These are phyloP conservation scores for Fusarium cyanostomum DNA, from an alignment of 2,329 filamentous ascomycete genomes.

Conservation along the genomic window DNA sequence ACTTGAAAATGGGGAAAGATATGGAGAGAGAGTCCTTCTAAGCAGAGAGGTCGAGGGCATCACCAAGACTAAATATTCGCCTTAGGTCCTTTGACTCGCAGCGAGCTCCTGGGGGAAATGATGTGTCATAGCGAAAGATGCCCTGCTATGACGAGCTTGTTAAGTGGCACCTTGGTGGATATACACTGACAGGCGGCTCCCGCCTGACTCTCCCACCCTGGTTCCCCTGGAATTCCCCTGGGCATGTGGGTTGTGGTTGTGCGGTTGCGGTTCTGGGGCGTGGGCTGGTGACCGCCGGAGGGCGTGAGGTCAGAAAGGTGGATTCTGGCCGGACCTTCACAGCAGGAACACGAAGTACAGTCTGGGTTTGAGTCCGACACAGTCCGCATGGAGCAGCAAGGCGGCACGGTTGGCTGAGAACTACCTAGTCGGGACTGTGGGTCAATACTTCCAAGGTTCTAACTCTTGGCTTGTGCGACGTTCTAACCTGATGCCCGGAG, in stretches of 20 bases:
- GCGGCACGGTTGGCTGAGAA: conserved; percentile 20
- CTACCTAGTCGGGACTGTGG: conserved; percentile 7
- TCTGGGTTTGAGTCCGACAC: conserved; percentile 12
- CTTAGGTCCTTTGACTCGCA: conserved; percentile 26
- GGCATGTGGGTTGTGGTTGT: conserved; percentile 35
- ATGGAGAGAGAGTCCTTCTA: conserved; percentile 33
- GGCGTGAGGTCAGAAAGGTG: conserved; percentile 31
- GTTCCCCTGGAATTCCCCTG: conserved; percentile 28
- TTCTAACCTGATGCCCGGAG: conserved; percentile 30
- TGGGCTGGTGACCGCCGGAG: conserved; percentile 31
- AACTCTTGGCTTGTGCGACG: conserved; percentile 31
- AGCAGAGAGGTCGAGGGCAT: conserved; percentile 35
- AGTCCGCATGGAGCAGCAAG: conserved; percentile 5
- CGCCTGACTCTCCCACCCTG: conserved; percentile 40
- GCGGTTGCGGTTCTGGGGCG: conserved; percentile 1
- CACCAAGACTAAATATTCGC: conserved; percentile 41
- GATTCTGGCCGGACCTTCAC: conserved; percentile 14
- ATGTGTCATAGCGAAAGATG: conserved; percentile 43
- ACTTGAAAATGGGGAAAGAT: conserved; percentile 30
- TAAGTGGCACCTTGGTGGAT: conserved; percentile 39
- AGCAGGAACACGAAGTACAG: conserved; percentile 22
- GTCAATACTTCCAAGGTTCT: background rate
- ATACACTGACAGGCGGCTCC: conserved; percentile 35
- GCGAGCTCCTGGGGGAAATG: conserved; percentile 35
- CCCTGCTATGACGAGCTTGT: conserved; percentile 44